phyloP scores from a whole-genome alignment of 2,329 filamentous ascomycete species.

The Aspergillus hiratsukae region DNA sequence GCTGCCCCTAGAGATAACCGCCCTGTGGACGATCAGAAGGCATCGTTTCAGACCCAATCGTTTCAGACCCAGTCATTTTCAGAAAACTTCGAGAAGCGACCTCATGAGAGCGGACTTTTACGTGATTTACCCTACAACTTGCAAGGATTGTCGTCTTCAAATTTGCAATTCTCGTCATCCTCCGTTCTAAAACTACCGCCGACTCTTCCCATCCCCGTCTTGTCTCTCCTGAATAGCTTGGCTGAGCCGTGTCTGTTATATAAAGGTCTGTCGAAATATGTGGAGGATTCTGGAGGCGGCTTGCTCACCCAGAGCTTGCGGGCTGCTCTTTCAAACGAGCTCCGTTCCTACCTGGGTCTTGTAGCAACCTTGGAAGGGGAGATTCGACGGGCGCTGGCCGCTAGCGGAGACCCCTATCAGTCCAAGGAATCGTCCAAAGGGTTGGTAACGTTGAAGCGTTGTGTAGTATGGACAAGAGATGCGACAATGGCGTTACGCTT shows the following conservation, averaged over 20 bases:
- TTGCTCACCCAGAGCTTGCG: slow-evolving; percentile 89
- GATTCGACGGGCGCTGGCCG: slow-evolving; percentile 74
- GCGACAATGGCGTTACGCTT: slow-evolving; percentile 91
- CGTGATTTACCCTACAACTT: slow-evolving; percentile 87
- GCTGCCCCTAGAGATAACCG: slow-evolving; percentile 15
- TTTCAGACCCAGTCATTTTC: slow-evolving; percentile 9
- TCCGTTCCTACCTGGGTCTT: slow-evolving; percentile 83
- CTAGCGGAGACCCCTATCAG: slow-evolving; percentile 56
- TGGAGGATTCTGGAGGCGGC: slow-evolving; percentile 74
- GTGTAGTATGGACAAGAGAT: slow-evolving; percentile 95
- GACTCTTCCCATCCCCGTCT: slow-evolving; percentile 74
- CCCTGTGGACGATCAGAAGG: slow-evolving; percentile 14
- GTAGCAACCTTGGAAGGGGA: slow-evolving; percentile 91
- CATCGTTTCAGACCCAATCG: slow-evolving; percentile 6
- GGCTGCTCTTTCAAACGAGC: slow-evolving; percentile 76
- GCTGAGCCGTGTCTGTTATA: slow-evolving; percentile 95
- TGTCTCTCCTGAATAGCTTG: slow-evolving; percentile 81
- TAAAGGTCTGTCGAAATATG: slow-evolving; percentile 71
- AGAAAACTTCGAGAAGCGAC: slow-evolving; percentile 45
- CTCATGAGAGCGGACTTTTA: slow-evolving; percentile 62
- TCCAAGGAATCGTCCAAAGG: slow-evolving; percentile 73
- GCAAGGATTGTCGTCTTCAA: slow-evolving; percentile 84
- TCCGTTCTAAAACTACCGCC: slow-evolving; percentile 70
- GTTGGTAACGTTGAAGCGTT: slow-evolving; percentile 89
- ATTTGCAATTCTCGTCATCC: slow-evolving; percentile 68